A percentile compares a stretch with the other conserved stretches of the same genome.
Conservation (phyloP, 2,329 filamentous ascomycete genomes). For the Bipolaris oryzae region DNA sequence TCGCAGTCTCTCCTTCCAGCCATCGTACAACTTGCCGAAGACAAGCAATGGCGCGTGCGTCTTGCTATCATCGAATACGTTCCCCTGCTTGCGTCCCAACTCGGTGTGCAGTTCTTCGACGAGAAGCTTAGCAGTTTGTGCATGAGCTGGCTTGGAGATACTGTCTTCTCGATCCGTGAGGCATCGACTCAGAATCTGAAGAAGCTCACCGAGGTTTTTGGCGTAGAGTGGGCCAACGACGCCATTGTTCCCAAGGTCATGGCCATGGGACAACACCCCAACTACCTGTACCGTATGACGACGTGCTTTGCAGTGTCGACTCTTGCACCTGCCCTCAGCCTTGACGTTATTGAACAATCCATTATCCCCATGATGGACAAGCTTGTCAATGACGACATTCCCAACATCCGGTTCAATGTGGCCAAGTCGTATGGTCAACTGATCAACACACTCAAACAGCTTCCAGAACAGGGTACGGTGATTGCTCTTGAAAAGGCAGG, state of each 20-base stretch:
- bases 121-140: conserved; percentile 94
- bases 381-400: conserved; percentile 91
- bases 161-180: conserved; percentile 97
- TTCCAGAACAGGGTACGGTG: conserved; percentile 87
- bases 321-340: conserved; percentile 86
- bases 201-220: conserved; percentile 98
- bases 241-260: conserved; percentile 99
- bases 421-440: conserved; percentile 95
- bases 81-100: conserved; percentile 89
- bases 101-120: conserved; percentile 97
- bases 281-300: conserved; percentile 99
- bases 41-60: conserved; percentile 98
- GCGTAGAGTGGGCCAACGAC: conserved; percentile 95
- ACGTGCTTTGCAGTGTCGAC: conserved; percentile 99
- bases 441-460: conserved; percentile 86
- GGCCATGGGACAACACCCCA: conserved; percentile 96
- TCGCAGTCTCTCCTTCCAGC: conserved; percentile 96
- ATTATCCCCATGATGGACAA: conserved; percentile 96
- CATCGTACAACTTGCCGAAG: conserved; percentile 95
- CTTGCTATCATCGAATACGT: conserved; percentile 99
- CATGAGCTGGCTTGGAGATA: conserved; percentile 98
- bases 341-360: conserved; percentile 89
- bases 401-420: conserved; percentile 99
- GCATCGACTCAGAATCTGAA: conserved; percentile 96
- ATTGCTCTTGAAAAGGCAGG: conserved; percentile 83